Base-by-base conservation (phyloP, 2,329 filamentous ascomycete species). In the Polytolypa hystricis region DNA sequence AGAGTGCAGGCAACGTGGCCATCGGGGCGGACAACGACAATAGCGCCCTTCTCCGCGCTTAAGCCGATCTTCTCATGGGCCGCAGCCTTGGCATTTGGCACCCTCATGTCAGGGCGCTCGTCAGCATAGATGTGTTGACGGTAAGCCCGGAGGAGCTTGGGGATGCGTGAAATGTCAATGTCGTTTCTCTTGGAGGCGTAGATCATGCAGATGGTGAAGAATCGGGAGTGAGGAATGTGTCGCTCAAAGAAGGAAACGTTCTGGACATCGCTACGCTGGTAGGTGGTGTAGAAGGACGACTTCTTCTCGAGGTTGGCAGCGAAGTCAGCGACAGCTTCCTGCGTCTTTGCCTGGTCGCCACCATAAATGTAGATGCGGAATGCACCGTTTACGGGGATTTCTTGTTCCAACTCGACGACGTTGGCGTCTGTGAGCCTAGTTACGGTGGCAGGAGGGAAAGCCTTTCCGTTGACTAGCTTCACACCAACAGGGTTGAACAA, bases 61-160 rank as follows among this genome's bases (percentile, higher is more conserved):
- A 94, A 57, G 0, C 87, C 87, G 70, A 93, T 81, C 70, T 93
- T 94, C 28, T 79, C 78, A 58, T 95, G 87, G 4, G 84, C 84
- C 2, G 83, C 70, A 4, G 80, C 84, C 47, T 69, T 70, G 1
- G 82, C 79, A 14, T 79, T 67, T 0, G 81, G 77, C 1, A 84
- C 79, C 5, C 74, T 69, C 29, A 71, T 66, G 54, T 91, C 83
- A 65, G 74, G 79, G 32, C 81, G 69, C 57, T 94, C 85, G 50
- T 94, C 87, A 1, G 85, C 82, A 51, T 93, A 94, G 23, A 94
- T 69, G 50, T 91, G 81, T 49, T 86, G 79, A 33, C 77, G 70
- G 58, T 94, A 94, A 37, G 83, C 71, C 4, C 73, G 76, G 39
- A 95, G 68, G 2, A 82, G 52, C 14, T 69, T 66, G 0, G 87